These are phyloP conservation scores for Blastobotrys robertii DNA, from an alignment of 805 yeast genomes.

Conservation along the genomic window DNA sequence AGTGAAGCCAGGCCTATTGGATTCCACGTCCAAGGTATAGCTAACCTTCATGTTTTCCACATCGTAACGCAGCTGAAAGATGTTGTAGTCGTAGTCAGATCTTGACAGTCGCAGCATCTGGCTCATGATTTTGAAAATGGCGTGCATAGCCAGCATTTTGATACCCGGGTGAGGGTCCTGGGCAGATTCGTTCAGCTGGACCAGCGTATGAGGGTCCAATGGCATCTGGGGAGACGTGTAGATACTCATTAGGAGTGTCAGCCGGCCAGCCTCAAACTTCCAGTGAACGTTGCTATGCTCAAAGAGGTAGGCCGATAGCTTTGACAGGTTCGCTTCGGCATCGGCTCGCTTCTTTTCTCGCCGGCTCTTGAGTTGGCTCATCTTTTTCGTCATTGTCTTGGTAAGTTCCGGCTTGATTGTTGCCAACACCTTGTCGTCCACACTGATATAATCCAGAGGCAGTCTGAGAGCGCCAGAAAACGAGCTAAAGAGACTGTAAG, in stretches of 20 bases:
- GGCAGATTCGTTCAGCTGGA: slow-evolving; percentile 15
- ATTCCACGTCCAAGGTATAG: slow-evolving; percentile 35
- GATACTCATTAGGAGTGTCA: slow-evolving; percentile 14
- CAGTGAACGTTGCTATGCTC: slow-evolving; percentile 13
- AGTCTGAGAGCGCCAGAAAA: slow-evolving; percentile 35
- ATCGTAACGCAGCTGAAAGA: slow-evolving; percentile 23
- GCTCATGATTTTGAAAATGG: slow-evolving; percentile 44
- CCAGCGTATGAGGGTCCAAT: slow-evolving; percentile 8
- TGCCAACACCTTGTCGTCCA: slow-evolving; percentile 8
- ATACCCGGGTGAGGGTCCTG: slow-evolving; percentile 51
- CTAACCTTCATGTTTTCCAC: slow-evolving; percentile 29
- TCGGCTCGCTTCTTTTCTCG: slow-evolving; percentile 11
- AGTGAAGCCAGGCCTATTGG: slow-evolving; percentile 32
- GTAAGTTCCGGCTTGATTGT: slow-evolving; percentile 12
- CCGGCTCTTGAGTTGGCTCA: slow-evolving; percentile 7
- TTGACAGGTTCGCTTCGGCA: slow-evolving; percentile 12
- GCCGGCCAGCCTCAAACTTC: slow-evolving; percentile 15
- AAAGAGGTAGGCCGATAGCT: slow-evolving; percentile 7
- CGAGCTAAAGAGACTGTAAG: slow-evolving; percentile 41
- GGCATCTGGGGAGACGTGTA: slow-evolving; percentile 19
- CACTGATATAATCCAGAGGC: slow-evolving; percentile 30
- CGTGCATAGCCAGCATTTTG: slow-evolving; percentile 49
- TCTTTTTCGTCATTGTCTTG: slow-evolving; percentile 9
- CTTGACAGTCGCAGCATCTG: slow-evolving; percentile 38
- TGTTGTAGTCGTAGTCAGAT: slow-evolving; percentile 38